Conservation (phyloP, 805 yeast genomes). For the Myxozyma vanderwaltii region DNA sequence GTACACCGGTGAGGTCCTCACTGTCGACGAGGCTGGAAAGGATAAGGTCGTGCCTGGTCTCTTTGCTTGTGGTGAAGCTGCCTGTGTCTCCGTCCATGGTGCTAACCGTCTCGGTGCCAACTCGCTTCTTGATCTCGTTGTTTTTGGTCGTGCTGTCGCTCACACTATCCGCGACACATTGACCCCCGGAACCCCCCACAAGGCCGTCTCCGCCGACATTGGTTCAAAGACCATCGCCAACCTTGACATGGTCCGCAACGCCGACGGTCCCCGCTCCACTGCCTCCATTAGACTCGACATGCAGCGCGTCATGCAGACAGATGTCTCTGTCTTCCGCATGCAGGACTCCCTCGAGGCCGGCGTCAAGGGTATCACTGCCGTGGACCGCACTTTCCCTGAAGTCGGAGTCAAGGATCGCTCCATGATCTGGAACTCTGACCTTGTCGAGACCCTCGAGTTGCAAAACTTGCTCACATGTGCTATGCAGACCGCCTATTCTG, state of each 20-base stretch:
- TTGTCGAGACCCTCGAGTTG: constrained; percentile 93
- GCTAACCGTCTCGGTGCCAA: constrained; percentile 99
- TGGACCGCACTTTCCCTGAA: constrained; percentile 72
- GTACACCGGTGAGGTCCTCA: constrained; percentile 93
- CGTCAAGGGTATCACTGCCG: constrained; percentile 72
- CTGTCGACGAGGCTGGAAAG: constrained; percentile 79
- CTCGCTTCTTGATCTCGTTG: constrained; percentile 93
- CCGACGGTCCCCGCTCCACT: constrained; percentile 78
- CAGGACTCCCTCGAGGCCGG: constrained; percentile 91
- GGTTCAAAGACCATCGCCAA: constrained; percentile 90
- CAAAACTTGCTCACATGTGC: constrained; percentile 98
- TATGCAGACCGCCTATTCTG: constrained; percentile 89
- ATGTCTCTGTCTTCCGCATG: constrained; percentile 94
- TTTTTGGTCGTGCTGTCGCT: constrained; percentile 97
- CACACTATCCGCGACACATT: constrained; percentile 83
- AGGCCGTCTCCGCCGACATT: constrained; percentile 77
- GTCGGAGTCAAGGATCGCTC: constrained; percentile 92
- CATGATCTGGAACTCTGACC: constrained; percentile 98
- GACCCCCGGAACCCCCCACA: constrained; percentile 86
- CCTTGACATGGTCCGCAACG: constrained; percentile 84
- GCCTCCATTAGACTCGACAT: constrained; percentile 86
- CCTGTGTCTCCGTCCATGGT: constrained; percentile 99
- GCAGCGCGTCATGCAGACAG: constrained; percentile 96
- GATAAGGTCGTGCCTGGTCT: constrained; percentile 91
- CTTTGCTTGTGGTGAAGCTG: constrained; percentile 98